A percentile compares a stretch with the other conserved stretches of the same genome.
Conservation (phyloP, 164 flowering plant genomes). For the Echeveria elegans region DNA sequence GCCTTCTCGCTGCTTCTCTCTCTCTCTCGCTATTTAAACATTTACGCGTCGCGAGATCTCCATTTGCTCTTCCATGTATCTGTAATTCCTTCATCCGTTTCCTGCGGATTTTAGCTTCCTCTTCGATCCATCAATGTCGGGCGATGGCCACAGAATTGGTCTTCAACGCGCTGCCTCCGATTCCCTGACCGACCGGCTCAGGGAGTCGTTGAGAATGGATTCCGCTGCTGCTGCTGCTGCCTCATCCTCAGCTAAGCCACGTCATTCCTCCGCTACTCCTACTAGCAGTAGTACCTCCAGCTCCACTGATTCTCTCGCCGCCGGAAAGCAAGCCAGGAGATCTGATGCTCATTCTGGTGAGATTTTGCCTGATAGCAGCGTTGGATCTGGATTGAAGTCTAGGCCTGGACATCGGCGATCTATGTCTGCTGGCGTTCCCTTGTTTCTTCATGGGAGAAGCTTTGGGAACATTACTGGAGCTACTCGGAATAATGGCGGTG, state of each 20-base stretch:
- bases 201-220: not conserved
- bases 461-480: not conserved
- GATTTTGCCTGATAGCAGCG: not conserved
- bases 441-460: not conserved
- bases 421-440: constrained; percentile 1
- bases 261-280: not conserved
- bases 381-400: not conserved
- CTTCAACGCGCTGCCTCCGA: not conserved
- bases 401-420: constrained; percentile 3
- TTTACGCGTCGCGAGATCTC: too few relatives aligned
- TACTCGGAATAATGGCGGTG: not conserved
- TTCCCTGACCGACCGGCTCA: not conserved
- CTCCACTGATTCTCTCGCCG: not conserved
- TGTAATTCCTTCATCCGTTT: too few relatives aligned
- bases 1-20: too few relatives aligned
- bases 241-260: not conserved
- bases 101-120: not conserved
- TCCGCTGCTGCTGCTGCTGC: not conserved
- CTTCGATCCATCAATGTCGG: not conserved
- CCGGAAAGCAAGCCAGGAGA: not conserved
- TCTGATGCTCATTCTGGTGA: not conserved
- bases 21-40: too few relatives aligned
- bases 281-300: constrained; percentile 1
- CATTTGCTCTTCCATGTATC: too few relatives aligned
- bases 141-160: not conserved